These are phyloP conservation scores for Fusarium sp. DNA, from an alignment of 2,329 filamentous ascomycete species.

Conservation along the genomic window DNA sequence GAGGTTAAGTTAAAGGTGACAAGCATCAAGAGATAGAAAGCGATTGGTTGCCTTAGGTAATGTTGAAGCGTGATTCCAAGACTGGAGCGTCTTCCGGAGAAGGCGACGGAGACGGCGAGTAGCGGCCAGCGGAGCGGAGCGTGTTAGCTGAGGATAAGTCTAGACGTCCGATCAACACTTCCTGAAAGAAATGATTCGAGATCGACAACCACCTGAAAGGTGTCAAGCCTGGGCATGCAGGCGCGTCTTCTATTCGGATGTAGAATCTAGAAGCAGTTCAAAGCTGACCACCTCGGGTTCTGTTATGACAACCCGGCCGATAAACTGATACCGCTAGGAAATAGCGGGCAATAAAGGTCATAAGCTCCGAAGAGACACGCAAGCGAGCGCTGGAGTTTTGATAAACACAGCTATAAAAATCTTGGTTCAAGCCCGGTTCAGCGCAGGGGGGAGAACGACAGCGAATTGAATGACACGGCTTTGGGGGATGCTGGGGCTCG, in stretches of 20 bases:
- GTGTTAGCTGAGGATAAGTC: slow-evolving; percentile 26
- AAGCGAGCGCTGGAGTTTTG: slow-evolving; percentile 28
- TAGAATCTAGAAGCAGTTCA: slow-evolving; percentile 24
- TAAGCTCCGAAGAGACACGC: slow-evolving; percentile 21
- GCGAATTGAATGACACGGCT: slow-evolving; percentile 45
- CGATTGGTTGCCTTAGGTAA: slow-evolving; percentile 33
- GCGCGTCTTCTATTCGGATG: slow-evolving; percentile 26
- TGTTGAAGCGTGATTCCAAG: slow-evolving; percentile 28
- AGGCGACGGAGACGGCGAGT: slow-evolving; percentile 39
- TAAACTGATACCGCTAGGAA: slow-evolving; percentile 9
- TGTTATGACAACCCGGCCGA: slow-evolving; percentile 5
- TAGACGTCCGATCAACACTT: slow-evolving; percentile 29
- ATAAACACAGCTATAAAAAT: slow-evolving; percentile 21
- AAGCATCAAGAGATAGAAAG: slow-evolving; percentile 20
- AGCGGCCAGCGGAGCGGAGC: slow-evolving; percentile 30
- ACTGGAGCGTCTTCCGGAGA: slow-evolving; percentile 34
- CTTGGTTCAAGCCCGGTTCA: slow-evolving; percentile 6
- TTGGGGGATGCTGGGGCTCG: slow-evolving; percentile 35
- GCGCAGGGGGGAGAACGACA: slow-evolving; percentile 7
- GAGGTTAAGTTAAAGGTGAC: slow-evolving; percentile 24
- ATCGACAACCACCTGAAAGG: neutral
- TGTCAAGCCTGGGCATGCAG: neutral
- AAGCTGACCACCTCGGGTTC: slow-evolving; percentile 23
- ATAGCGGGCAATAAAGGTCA: slow-evolving; percentile 32
- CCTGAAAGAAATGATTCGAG: slow-evolving; percentile 20